These are phyloP conservation scores for Sporisorium exsertum DNA, from an alignment of 1,284 basidiomycete genomes.

Conservation along the genomic window DNA sequence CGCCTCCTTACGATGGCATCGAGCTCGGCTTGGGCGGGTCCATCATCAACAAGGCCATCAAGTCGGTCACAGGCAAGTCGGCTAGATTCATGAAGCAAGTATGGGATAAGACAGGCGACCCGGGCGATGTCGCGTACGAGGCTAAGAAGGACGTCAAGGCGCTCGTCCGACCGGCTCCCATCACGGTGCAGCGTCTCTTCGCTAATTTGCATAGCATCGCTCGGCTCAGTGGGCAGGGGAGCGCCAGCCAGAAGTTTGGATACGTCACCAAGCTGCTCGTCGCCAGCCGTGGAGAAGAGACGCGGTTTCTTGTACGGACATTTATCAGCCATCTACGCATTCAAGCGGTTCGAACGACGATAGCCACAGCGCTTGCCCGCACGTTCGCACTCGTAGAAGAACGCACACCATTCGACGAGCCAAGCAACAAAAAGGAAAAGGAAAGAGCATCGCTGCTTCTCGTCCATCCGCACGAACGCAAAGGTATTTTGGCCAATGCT, in stretches of 20 bases:
- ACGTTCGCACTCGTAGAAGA: slow-evolving; percentile 76
- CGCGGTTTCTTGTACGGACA: slow-evolving; percentile 83
- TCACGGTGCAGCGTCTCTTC: slow-evolving; percentile 64
- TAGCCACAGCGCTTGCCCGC: slow-evolving; percentile 84
- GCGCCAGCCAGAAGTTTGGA: slow-evolving; percentile 80
- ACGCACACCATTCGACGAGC: not conserved
- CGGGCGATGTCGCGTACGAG: slow-evolving; percentile 67
- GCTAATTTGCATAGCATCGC: slow-evolving; percentile 70
- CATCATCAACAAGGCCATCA: slow-evolving; percentile 82
- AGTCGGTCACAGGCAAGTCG: slow-evolving; percentile 83
- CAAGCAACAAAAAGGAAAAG: slow-evolving; percentile 17
- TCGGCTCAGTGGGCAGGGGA: slow-evolving; percentile 78
- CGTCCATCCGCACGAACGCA: slow-evolving; percentile 43
- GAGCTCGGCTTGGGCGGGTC: slow-evolving; percentile 72
- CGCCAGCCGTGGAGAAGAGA: slow-evolving; percentile 86
- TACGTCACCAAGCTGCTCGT: slow-evolving; percentile 85
- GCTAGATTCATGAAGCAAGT: slow-evolving; percentile 76
- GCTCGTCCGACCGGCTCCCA: slow-evolving; percentile 59
- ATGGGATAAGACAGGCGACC: slow-evolving; percentile 68
- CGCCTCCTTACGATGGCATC: slow-evolving; percentile 73
- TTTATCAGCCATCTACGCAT: slow-evolving; percentile 82
- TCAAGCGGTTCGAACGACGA: slow-evolving; percentile 85
- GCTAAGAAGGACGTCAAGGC: slow-evolving; percentile 63
- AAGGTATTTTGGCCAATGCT: slow-evolving; percentile 60
- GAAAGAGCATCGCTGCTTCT: slow-evolving; percentile 35